A percentile compares a stretch with the other conserved stretches of the same genome.
phyloP scores from a whole-genome alignment of 257 asterid species.

The Forsythia viridissima region DNA sequence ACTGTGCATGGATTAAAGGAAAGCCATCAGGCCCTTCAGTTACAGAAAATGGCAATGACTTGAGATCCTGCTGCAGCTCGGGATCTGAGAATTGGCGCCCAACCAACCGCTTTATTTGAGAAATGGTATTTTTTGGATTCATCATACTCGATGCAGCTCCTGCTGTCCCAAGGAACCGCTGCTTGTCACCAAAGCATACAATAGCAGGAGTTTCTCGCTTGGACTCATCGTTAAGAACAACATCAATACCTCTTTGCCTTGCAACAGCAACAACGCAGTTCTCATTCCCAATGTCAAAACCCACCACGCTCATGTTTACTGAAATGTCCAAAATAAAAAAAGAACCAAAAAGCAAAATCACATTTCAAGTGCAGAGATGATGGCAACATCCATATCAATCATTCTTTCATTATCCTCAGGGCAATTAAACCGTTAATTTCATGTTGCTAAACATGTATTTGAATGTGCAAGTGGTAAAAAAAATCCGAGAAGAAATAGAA shows the following conservation, averaged over 20 bases:
- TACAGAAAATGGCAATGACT: conserved; percentile 67
- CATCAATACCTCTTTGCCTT: conserved; percentile 94
- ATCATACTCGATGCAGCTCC: conserved; percentile 97
- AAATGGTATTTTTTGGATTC: conserved; percentile 90
- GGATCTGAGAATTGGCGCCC: conserved; percentile 90
- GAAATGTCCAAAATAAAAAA: neutral
- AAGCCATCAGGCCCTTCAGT: conserved; percentile 93
- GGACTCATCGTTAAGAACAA: conserved; percentile 92
- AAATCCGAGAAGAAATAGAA: neutral
- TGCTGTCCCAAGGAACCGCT: conserved; percentile 93
- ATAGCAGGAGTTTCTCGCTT: conserved; percentile 89
- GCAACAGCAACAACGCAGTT: conserved; percentile 96
- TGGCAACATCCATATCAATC: neutral
- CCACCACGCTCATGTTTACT: conserved; percentile 92
- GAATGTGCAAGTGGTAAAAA: neutral
- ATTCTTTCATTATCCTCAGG: neutral
- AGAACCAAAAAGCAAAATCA: neutral
- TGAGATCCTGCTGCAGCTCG: conserved; percentile 80
- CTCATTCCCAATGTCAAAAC: conserved; percentile 94
- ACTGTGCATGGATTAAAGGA: conserved; percentile 75
- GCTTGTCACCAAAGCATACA: conserved; percentile 94
- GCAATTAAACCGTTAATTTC: neutral
- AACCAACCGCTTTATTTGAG: conserved; percentile 84
- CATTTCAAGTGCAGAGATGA: neutral
- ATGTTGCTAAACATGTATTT: neutral